Evolutionary conservation across 306 rosid species (phyloP).

Genomic region (Dalbergia oliveri): DNA sequence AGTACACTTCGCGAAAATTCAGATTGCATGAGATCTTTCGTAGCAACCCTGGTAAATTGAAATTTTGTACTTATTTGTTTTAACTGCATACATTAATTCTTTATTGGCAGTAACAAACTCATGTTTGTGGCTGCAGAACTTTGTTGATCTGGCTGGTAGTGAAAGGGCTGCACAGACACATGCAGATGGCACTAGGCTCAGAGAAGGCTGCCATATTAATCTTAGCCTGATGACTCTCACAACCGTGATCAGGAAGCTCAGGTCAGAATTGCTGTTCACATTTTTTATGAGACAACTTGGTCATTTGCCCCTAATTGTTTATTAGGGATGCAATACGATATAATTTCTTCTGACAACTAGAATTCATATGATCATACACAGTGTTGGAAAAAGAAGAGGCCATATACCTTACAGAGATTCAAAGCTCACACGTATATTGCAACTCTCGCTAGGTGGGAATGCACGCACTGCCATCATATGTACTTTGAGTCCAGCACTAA

Average conservation of each 20-base stretch:
- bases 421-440: conserved; percentile 96
- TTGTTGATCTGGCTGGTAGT: conserved; percentile 99
- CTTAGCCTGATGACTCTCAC: conserved; percentile 99
- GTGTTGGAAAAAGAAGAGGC: conserved; percentile 92
- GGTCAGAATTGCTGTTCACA: conserved; percentile 61
- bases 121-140: conserved; percentile 67
- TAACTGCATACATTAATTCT: not conserved
- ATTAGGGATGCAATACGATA: not conserved
- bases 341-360: conserved; percentile 15
- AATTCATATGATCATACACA: conserved; percentile 49
- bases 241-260: conserved; percentile 97
- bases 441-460: conserved; percentile 99
- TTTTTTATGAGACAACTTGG: not conserved
- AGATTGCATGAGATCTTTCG: conserved; percentile 88
- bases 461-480: conserved; percentile 98
- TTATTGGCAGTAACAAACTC: not conserved
- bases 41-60: conserved; percentile 91
- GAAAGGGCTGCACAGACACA: conserved; percentile 99
- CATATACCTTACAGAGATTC: conserved; percentile 98
- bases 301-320: not conserved
- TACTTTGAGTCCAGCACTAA: conserved; percentile 93
- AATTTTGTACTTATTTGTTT: not conserved
- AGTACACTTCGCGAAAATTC: conserved; percentile 91
- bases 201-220: conserved; percentile 99
- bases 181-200: conserved; percentile 95